These are phyloP conservation scores for Ampelomyces quisqualis DNA, from an alignment of 2,329 filamentous ascomycete genomes.

Conservation along the genomic window DNA sequence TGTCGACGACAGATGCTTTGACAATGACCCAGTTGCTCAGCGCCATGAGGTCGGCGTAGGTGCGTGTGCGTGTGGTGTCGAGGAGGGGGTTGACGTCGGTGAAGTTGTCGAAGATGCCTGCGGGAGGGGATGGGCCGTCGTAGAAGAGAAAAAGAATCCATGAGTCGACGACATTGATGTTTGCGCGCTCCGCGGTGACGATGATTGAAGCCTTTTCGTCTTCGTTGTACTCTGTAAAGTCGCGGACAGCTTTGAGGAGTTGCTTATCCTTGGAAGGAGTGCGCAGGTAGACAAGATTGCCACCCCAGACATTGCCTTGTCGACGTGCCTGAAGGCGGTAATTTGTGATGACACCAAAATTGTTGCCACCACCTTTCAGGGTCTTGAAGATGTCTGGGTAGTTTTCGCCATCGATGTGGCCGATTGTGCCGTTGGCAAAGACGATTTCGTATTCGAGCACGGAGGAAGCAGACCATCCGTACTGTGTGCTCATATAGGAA, in stretches of 20 bases:
- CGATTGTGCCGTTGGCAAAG: conserved; percentile 49
- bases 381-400: conserved; percentile 42
- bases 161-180: conserved; percentile 31
- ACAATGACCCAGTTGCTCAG: conserved; percentile 48
- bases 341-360: conserved; percentile 45
- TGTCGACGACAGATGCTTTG: conserved; percentile 37
- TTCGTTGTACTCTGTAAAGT: conserved; percentile 59
- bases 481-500: conserved; percentile 41
- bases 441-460: conserved; percentile 50
- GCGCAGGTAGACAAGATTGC: conserved; percentile 48
- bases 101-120: conserved; percentile 59
- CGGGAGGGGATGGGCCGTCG: conserved; percentile 47
- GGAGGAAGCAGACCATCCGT: conserved; percentile 51
- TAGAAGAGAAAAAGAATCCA: conserved; percentile 40
- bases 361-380: conserved; percentile 43
- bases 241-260: conserved; percentile 52
- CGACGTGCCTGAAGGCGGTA: conserved; percentile 26
- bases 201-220: conserved; percentile 37
- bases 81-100: conserved; percentile 48
- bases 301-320: conserved; percentile 48
- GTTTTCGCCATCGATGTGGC: conserved; percentile 21
- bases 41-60: conserved; percentile 51
- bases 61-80: conserved; percentile 52
- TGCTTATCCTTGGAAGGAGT: conserved; percentile 39
- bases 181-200: conserved; percentile 31